Evolutionary conservation across 768 basidiomycete species (phyloP).

Genomic region (Lentinula guzmanii): DNA sequence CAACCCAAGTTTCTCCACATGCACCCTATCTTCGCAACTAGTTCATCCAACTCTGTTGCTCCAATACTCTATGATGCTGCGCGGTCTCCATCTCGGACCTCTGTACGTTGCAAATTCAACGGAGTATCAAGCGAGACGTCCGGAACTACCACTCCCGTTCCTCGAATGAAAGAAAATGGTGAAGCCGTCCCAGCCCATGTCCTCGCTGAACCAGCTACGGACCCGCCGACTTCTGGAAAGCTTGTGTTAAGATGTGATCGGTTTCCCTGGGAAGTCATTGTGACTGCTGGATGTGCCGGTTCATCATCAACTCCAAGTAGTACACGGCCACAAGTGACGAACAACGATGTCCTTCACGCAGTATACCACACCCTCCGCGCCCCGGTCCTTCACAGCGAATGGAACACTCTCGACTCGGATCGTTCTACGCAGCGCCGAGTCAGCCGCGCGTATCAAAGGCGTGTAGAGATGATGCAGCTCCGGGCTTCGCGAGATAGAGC

Average conservation of each 20-base stretch:
- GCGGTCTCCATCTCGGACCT: background rate
- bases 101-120: background rate
- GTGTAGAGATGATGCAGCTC: background rate
- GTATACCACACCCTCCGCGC: background rate
- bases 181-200: background rate
- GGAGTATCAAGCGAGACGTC: background rate
- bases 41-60: background rate
- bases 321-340: background rate
- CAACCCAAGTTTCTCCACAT: background rate
- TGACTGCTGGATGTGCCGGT: background rate
- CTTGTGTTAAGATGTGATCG: background rate
- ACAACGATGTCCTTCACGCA: background rate
- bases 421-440: background rate
- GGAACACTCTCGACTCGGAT: background rate
- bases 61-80: background rate
- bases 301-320: background rate
- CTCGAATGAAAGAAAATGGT: background rate
- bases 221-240: background rate
- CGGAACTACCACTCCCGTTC: no score
- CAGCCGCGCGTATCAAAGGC: background rate
- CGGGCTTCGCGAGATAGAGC: background rate
- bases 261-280: background rate
- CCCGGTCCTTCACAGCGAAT: background rate
- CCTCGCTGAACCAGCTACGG: background rate
- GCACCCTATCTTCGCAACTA: background rate